These are phyloP conservation scores for Monilinia fructicola DNA, from an alignment of 2,329 filamentous ascomycete genomes.

Conservation along the genomic window DNA sequence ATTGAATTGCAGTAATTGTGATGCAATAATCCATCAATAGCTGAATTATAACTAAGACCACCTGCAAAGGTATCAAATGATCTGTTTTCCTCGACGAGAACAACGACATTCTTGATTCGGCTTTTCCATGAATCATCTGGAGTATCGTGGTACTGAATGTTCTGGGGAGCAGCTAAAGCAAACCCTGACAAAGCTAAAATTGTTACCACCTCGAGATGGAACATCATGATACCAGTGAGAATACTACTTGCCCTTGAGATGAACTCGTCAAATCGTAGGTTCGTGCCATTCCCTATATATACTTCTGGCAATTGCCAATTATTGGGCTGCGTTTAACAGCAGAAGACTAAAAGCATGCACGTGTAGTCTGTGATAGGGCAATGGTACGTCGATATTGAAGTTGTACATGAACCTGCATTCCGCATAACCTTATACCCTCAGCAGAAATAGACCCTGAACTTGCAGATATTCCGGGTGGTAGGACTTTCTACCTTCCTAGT, in stretches of 20 bases:
- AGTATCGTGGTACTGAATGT: slow-evolving; percentile 26
- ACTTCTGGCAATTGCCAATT: neutral
- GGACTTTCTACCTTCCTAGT: slow-evolving; percentile 22
- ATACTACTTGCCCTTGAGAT: neutral
- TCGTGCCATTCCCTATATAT: slow-evolving; percentile 14
- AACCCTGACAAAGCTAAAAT: slow-evolving; percentile 30
- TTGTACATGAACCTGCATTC: neutral
- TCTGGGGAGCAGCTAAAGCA: slow-evolving; percentile 29
- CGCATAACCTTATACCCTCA: neutral
- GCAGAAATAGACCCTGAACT: slow-evolving; percentile 3
- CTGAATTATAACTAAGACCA: slow-evolving; percentile 42
- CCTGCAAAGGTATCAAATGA: slow-evolving; percentile 45
- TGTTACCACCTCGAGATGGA: slow-evolving; percentile 19
- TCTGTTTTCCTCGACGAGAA: slow-evolving; percentile 48
- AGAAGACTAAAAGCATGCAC: slow-evolving; percentile 10
- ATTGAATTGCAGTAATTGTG: slow-evolving; percentile 46
- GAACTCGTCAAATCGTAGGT: neutral
- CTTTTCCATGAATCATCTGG: slow-evolving; percentile 33
- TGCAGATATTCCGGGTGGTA: slow-evolving; percentile 14
- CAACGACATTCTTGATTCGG: slow-evolving; percentile 51
- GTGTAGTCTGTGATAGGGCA: slow-evolving; percentile 21
- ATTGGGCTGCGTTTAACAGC: neutral
- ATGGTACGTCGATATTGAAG: slow-evolving; percentile 8
- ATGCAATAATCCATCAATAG: slow-evolving; percentile 43
- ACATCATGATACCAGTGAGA: slow-evolving; percentile 15